Evolutionary conservation across 176 grass and related monocot genomes (phyloP).

Genomic region (Oryza meyeriana): DNA sequence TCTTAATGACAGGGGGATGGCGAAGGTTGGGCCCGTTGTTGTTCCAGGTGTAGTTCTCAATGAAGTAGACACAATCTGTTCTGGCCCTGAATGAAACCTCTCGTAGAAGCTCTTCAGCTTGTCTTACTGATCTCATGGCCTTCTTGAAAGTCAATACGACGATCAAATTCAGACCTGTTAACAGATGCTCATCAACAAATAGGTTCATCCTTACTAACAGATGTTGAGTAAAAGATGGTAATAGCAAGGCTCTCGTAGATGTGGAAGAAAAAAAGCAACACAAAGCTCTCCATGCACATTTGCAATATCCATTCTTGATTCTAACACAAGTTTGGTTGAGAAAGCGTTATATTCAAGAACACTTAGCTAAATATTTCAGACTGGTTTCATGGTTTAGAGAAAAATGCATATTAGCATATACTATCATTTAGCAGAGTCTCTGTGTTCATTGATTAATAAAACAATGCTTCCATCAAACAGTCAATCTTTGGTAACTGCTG

Average conservation of each 20-base stretch:
- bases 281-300: not conserved
- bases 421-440: not conserved
- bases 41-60: conserved; percentile 77
- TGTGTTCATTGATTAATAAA: not conserved
- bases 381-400: not conserved
- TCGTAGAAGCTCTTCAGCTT: conserved; percentile 69
- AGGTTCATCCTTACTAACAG: not conserved
- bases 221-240: not conserved
- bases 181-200: conserved; percentile 12
- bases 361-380: not conserved
- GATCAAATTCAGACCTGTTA: conserved; percentile 70
- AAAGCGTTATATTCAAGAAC: not conserved
- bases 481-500: not conserved
- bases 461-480: not conserved
- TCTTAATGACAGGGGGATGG: conserved; percentile 54
- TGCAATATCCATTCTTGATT: conserved; percentile 20
- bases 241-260: not conserved
- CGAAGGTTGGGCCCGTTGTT: conserved; percentile 39
- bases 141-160: conserved; percentile 86
- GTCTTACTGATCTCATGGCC: conserved; percentile 45
- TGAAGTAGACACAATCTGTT: conserved; percentile 81
- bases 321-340: not conserved
- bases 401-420: not conserved
- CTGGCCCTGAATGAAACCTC: conserved; percentile 75
- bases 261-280: conserved; percentile 8